Evolutionary conservation across 495 filamentous ascomycete genomes (phyloP), one percentile per base, ranked within the genome.

Genomic region (Cercophora scortea): DNA sequence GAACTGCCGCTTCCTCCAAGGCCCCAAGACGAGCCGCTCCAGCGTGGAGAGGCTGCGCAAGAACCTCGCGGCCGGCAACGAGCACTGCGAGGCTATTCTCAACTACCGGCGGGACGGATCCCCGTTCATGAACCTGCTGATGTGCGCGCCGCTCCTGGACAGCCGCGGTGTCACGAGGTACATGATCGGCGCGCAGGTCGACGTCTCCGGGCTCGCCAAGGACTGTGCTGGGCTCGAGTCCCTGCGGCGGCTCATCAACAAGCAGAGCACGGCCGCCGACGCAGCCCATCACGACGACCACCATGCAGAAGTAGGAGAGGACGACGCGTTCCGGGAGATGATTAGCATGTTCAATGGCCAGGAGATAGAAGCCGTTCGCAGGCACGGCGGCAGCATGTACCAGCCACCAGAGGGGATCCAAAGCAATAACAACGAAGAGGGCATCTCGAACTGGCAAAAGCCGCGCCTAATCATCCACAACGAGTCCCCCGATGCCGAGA

Each of bases 61-160:
- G 42, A 79, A 79, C 1, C 54, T 89, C 2, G 62, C 73, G 11
- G 72, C 64, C 4, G 80, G 81, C 10, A 70, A 79, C 42, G 83
- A 87, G 55, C 77, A 85, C 43, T 84, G 76, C 46, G 86, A 89
- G 54, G 72, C 83, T 0, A 71, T 88, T 11, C 67, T 88, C 0
- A 87, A 88, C 60, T 88, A 88, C 56, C 68, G 80, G 38, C 67
- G 81, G 48, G 82, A 85, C 53, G 82, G 82, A 6, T 81, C 78
- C 0, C 82, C 80, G 0, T 87, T 87, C 61, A 83, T 86, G 77
- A 87, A 86, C 54, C 70, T 87, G 4, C 65, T 85, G 15, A 80
- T 84, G 74, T 74, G 75, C 36, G 77, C 82, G 1, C 83, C 83
- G 13, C 68, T 86, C 1, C 73, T 77, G 49, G 82, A 86, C 55